phyloP scores from a whole-genome alignment of 495 filamentous ascomycete genomes.

The Friedmanniomyces endolithicus region DNA sequence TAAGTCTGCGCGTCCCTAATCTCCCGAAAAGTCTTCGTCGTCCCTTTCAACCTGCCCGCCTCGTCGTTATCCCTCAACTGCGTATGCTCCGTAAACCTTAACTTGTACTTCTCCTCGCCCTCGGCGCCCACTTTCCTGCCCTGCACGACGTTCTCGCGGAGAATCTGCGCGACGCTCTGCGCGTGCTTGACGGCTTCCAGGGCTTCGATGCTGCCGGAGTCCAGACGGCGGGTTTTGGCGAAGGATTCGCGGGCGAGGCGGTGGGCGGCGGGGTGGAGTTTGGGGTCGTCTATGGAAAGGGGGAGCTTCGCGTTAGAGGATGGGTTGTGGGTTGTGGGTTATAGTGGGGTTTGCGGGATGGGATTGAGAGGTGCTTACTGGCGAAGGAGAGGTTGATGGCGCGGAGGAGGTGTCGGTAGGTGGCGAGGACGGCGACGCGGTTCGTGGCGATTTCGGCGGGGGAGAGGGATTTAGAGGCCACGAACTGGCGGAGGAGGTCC shows the following conservation, averaged over 20 bases:
- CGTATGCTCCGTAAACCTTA: slow-evolving; percentile 79
- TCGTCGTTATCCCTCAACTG: slow-evolving; percentile 88
- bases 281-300: slow-evolving; percentile 38
- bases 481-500: not conserved
- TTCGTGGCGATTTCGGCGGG: slow-evolving; percentile 6
- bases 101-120: slow-evolving; percentile 43
- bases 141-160: slow-evolving; percentile 80
- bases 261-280: slow-evolving; percentile 65
- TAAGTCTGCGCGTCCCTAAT: slow-evolving; percentile 13
- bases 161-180: slow-evolving; percentile 65
- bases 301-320: not conserved
- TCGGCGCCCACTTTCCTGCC: slow-evolving; percentile 40
- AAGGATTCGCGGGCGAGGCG: slow-evolving; percentile 59
- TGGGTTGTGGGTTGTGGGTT: not conserved
- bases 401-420: slow-evolving; percentile 76
- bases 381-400: slow-evolving; percentile 71
- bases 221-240: slow-evolving; percentile 46
- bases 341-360: not conserved
- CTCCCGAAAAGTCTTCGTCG: slow-evolving; percentile 19
- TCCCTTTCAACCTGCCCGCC: slow-evolving; percentile 32
- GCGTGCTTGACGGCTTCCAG: slow-evolving; percentile 55
- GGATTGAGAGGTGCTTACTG: slow-evolving; percentile 37
- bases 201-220: slow-evolving; percentile 40
- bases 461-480: slow-evolving; percentile 4
- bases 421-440: slow-evolving; percentile 35